A percentile compares a stretch with the other conserved stretches of the same genome.
Evolutionary conservation across 2,329 filamentous ascomycete genomes (phyloP).

Genomic region (Leptodontidium sp.): DNA sequence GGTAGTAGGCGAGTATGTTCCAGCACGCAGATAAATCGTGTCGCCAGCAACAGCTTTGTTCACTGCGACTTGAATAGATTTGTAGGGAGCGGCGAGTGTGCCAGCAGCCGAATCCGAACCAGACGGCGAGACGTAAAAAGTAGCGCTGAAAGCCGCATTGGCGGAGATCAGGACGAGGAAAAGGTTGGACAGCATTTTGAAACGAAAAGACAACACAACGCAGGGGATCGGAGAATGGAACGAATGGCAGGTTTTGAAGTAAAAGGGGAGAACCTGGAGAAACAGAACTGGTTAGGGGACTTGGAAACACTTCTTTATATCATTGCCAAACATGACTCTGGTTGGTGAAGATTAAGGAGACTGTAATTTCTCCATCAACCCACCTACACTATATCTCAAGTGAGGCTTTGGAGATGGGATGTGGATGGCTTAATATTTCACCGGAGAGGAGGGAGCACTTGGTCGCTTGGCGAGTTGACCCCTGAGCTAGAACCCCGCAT

Average conservation of each 20-base stretch:
- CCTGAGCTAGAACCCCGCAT: background rate
- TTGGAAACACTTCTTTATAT: conserved; percentile 5
- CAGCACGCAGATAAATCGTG: conserved; percentile 54
- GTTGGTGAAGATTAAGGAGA: conserved; percentile 3
- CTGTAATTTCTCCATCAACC: conserved; percentile 16
- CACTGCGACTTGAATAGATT: conserved; percentile 57
- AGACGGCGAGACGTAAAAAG: conserved; percentile 54
- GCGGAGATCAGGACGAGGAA: conserved; percentile 17
- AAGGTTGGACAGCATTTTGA: conserved; percentile 18
- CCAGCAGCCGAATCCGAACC: conserved; percentile 52
- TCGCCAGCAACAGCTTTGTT: conserved; percentile 56
- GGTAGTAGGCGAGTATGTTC: conserved; percentile 54
- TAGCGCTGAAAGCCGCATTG: conserved; percentile 14
- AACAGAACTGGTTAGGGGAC: background rate
- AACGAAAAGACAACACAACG: background rate
- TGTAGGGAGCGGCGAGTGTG: conserved; percentile 51
- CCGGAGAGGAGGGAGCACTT: conserved; percentile 39
- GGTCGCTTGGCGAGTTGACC: conserved; percentile 10
- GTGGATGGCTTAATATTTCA: conserved; percentile 17
- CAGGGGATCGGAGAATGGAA: background rate
- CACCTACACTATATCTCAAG: conserved; percentile 9
- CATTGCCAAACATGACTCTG: conserved; percentile 1
- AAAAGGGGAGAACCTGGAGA: background rate
- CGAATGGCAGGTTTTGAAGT: background rate
- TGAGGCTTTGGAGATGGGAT: background rate